phyloP scores from a whole-genome alignment of 306 rosid species.

The Citrullus amarus region DNA sequence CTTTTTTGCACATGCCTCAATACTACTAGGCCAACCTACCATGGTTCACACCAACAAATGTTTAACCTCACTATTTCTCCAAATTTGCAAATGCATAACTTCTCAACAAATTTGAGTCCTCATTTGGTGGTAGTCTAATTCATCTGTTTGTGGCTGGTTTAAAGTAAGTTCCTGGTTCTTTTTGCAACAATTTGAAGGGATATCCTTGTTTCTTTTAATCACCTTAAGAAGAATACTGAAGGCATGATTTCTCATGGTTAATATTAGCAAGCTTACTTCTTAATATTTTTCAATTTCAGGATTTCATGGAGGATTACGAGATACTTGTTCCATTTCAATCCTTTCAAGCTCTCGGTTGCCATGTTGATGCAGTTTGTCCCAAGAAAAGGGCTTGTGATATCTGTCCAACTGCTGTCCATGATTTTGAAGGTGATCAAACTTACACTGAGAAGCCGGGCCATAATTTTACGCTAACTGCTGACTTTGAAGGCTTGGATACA shows the following conservation, averaged over 20 bases:
- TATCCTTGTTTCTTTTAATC: background rate
- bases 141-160: background rate
- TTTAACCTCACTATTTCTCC: background rate
- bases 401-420: conserved; percentile 74
- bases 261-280: background rate
- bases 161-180: background rate
- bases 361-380: conserved; percentile 78
- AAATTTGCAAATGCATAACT: background rate
- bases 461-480: conserved; percentile 45
- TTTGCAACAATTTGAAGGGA: background rate
- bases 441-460: conserved; percentile 77
- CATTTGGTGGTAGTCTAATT: background rate
- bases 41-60: background rate
- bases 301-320: conserved; percentile 89
- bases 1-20: background rate
- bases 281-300: conserved; percentile 25
- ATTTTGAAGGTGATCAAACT: conserved; percentile 89
- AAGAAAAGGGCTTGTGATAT: conserved; percentile 62
- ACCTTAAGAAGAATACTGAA: background rate
- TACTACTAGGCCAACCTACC: background rate
- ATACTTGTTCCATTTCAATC: conserved; percentile 71
- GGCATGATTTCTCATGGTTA: background rate
- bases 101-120: background rate
- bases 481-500: conserved; percentile 37
- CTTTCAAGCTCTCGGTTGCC: conserved; percentile 79